Conservation (phyloP, 768 basidiomycete species). For the Panaeolus cyanescens region DNA sequence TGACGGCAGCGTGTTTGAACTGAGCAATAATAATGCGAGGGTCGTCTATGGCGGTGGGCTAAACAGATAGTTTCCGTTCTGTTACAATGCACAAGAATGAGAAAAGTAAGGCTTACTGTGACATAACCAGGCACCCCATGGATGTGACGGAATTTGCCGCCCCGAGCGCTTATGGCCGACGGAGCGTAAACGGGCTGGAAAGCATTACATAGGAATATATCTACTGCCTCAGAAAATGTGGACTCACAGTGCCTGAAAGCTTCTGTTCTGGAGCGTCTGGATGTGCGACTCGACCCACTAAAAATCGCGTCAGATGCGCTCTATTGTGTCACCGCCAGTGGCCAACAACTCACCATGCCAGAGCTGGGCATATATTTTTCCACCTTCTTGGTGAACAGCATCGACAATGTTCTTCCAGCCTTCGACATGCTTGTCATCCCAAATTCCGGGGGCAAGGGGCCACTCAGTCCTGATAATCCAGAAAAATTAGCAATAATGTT, state of each 20-base stretch:
- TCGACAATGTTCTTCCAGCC: slow-evolving; percentile 50
- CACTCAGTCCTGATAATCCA: slow-evolving; percentile 40
- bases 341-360: slow-evolving; percentile 1
- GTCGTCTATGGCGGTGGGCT: slow-evolving; percentile 46
- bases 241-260: slow-evolving; percentile 21
- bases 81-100: background rate
- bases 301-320: too few relatives aligned
- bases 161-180: slow-evolving; percentile 42
- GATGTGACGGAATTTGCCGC: slow-evolving; percentile 41
- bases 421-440: slow-evolving; percentile 42
- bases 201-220: background rate
- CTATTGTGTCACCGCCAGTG: background rate
- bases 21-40: slow-evolving; percentile 38
- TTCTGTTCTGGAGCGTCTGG: slow-evolving; percentile 41
- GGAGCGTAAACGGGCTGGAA: slow-evolving; percentile 40
- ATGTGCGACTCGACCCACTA: slow-evolving; percentile 38
- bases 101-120: slow-evolving; percentile 26
- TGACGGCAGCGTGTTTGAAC: slow-evolving; percentile 45
- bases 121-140: slow-evolving; percentile 39
- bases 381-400: slow-evolving; percentile 46
- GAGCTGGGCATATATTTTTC: slow-evolving; percentile 44
- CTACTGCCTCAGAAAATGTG: background rate
- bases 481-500: background rate
- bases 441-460: slow-evolving; percentile 47
- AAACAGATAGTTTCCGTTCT: background rate